A percentile compares a stretch with the other conserved stretches of the same genome.
phyloP scores from a whole-genome alignment of 2,329 filamentous ascomycete species.

The Exophiala sideris region DNA sequence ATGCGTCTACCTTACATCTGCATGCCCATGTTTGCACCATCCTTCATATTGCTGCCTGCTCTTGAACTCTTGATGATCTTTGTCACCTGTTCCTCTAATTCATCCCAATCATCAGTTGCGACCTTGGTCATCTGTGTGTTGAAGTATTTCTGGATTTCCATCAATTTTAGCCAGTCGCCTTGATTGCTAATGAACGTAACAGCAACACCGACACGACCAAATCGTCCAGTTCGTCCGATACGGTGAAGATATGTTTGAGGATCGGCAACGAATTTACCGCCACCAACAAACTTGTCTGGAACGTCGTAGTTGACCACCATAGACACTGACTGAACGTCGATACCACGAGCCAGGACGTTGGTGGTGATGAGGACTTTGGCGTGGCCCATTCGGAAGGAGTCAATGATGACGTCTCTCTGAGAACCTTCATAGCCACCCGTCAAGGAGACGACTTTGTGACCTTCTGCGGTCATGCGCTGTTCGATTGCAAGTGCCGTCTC shows the following conservation, averaged over 20 bases:
- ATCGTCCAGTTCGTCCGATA: conserved; percentile 94
- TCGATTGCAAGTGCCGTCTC: conserved; percentile 83
- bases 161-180: conserved; percentile 74
- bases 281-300: conserved; percentile 41
- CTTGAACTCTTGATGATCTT: conserved; percentile 66
- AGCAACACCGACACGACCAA: conserved; percentile 92
- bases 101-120: conserved; percentile 84
- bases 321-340: conserved; percentile 86
- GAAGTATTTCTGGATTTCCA: conserved; percentile 76
- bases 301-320: conserved; percentile 96
- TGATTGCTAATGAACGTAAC: conserved; percentile 92
- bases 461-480: conserved; percentile 78
- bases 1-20: not conserved
- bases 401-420: conserved; percentile 78
- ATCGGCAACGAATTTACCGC: conserved; percentile 57
- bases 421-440: conserved; percentile 82
- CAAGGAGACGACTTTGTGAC: conserved; percentile 85
- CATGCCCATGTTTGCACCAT: conserved; percentile 19
- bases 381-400: conserved; percentile 78
- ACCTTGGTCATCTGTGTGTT: conserved; percentile 76
- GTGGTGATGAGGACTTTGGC: conserved; percentile 98
- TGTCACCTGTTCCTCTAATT: conserved; percentile 78
- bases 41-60: conserved; percentile 39
- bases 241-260: conserved; percentile 96
- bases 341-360: conserved; percentile 92